phyloP scores from a whole-genome alignment of 768 basidiomycete species.

The Trametes gibbosa region DNA sequence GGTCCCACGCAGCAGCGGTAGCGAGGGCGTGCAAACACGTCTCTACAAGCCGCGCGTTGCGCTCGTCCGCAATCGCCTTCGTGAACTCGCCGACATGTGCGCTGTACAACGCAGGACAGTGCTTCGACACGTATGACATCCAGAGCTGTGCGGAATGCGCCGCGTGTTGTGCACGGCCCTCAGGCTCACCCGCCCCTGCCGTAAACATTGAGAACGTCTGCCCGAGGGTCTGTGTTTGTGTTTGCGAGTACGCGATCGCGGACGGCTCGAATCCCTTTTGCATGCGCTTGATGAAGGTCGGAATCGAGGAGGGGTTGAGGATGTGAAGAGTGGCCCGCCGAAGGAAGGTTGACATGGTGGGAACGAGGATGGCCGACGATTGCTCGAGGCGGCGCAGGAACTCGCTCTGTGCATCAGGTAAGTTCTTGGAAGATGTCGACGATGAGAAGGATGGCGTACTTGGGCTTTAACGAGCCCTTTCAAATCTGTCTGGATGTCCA shows the following conservation, averaged over 20 bases:
- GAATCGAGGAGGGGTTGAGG: constrained; percentile 82
- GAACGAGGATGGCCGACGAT: constrained; percentile 51
- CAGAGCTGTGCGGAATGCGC: constrained; percentile 51
- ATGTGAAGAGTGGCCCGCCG: constrained; percentile 69
- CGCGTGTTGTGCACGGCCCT: constrained; percentile 27
- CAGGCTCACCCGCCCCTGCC: constrained; percentile 35
- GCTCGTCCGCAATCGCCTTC: constrained; percentile 68
- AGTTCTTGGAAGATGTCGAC: background rate
- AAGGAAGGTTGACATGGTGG: constrained; percentile 71
- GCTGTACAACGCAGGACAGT: constrained; percentile 70
- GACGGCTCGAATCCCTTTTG: constrained; percentile 39
- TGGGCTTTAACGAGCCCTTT: constrained; percentile 76
- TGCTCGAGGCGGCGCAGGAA: constrained; percentile 76
- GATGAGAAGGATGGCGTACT: constrained; percentile 37
- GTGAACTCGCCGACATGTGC: constrained; percentile 73
- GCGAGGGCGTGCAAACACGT: constrained; percentile 76
- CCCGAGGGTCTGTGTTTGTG: constrained; percentile 6
- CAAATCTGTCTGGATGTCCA: constrained; percentile 83
- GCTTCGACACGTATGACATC: constrained; percentile 66
- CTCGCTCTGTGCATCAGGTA: constrained; percentile 53
- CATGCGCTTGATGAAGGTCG: constrained; percentile 71
- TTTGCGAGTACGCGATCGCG: constrained; percentile 14
- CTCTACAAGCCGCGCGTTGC: constrained; percentile 53
- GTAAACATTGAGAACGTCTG: constrained; percentile 18
- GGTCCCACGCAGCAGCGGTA: constrained; percentile 58